Base-by-base conservation (phyloP, 2,329 filamentous ascomycete genomes). In the Fusarium sp. region DNA sequence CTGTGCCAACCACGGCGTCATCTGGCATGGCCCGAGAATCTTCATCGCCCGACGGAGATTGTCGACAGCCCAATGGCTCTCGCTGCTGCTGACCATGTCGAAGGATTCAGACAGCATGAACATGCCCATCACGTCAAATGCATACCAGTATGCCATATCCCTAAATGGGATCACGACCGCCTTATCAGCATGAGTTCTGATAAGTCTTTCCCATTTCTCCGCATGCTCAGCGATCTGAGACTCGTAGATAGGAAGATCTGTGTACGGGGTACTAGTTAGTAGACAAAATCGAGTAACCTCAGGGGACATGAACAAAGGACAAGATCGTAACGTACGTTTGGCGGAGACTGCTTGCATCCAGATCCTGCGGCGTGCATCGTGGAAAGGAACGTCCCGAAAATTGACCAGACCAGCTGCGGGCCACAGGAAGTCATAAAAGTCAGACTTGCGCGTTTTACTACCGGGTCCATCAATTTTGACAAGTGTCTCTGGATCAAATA, bases 241-340 rank as follows among this genome's bases (percentile, higher is more conserved):
- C 18, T 37, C 34, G 16, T 37, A 37, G 3, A 37, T 11, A 6
- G 34, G 34, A 11, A 37, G 34, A 7, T 37, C 34, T 37, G 9
- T 18, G 5, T 10, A 37, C 4, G 1, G 32, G 16, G 2, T 8
- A 18, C 5, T 37, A 4, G 32, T 37, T 3, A 37, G 16, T 9
- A 11, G 2, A 1, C 9, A 37, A 6, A 18, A 6, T 20, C 0
- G 0, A 18, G 8, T 3, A 32, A 5, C 4, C 9, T 10, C 32
- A 9, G 16, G 1, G 7, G 32, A 9, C 8, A 6, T 2, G 5
- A 11, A 6, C 9, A 10, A 18, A 18, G 2, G 29, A 29, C 1
- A 34, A 34, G 8, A 2, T 10, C 2, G 32, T 18, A 6, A n/a
- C 34, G 18, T n/a, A 37, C 34, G n/a, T 16, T 37, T 37, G 9